Conservation (phyloP, 768 basidiomycete species). For the Lactarius quietus region DNA sequence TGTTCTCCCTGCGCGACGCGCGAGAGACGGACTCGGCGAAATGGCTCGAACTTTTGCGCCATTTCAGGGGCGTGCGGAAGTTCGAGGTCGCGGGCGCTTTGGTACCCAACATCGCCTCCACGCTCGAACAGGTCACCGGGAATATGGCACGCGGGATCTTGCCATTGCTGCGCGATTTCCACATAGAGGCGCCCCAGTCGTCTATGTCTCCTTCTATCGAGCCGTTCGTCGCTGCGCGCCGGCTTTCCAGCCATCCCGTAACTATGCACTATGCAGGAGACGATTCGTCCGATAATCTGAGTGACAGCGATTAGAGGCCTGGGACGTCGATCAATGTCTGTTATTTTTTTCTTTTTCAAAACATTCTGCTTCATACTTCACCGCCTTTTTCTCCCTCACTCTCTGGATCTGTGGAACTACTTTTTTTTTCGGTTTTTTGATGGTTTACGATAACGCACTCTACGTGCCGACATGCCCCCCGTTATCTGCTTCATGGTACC, state of each 20-base stretch:
- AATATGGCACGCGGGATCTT: constrained; percentile 12
- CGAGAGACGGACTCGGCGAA: background rate
- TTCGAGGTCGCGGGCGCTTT: constrained; percentile 2
- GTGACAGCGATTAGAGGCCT: background rate
- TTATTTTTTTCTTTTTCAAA: background rate
- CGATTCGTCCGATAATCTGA: background rate
- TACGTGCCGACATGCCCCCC: background rate
- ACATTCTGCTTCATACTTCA: background rate
- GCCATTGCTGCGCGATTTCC: constrained; percentile 13
- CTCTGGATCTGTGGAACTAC: background rate
- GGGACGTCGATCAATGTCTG: background rate
- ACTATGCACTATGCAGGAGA: constrained; percentile 1
- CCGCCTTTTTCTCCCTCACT: background rate
- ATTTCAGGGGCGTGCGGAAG: background rate
- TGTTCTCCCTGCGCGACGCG: background rate
- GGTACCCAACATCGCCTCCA: constrained; percentile 2
- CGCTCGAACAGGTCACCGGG: constrained; percentile 6
- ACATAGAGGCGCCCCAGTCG: background rate
- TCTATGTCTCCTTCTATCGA: background rate
- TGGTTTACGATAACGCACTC: background rate
- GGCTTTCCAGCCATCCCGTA: constrained; percentile 3
- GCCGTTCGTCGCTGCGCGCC: constrained; percentile 12
- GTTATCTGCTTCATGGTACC: background rate
- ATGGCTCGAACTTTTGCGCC: constrained; percentile 1
- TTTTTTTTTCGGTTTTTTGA: background rate